Evolutionary conservation across 2,329 filamentous ascomycete species (phyloP), one percentile per base, ranked within the genome.

Genomic region (Bipolaris gigantea): DNA sequence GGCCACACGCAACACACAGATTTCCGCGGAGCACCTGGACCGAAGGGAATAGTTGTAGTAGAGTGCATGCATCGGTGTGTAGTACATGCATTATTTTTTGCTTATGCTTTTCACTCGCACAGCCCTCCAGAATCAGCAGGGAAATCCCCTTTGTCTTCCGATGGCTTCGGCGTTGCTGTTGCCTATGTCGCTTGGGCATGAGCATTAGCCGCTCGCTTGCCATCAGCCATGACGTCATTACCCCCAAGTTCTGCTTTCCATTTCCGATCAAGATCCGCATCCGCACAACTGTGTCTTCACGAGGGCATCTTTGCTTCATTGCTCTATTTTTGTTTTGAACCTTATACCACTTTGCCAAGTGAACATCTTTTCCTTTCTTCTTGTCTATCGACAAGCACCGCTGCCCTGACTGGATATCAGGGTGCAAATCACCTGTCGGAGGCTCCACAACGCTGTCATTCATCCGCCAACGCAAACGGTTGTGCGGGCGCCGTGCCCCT

Each of bases 141-240:
- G n/a, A n/a, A 43, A 18, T 11, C 30, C 13, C 43, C n/a, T 16
- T 19, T 34, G 38, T 33, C 1, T 33, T 35, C 21, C 18, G 23
- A 15, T 40, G 6, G 35, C 48, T 41, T 42, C 50, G 21, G 16
- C 23, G 18, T 41, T 52, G 49, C 47, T 44, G 30, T 40, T 25
- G 45, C 13, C 15, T 53, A 38, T 33, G 45, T 47, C 34, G 35
- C 40, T 41, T 35, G 36, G 10, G 32, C 36, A 49, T 35, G 5
- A 48, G 52, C 30, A 36, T 55, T 55, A 64, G 51, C 50, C 21
- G 9, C 9, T 56, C 59, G 59, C 61, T 61, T 59, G 54, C 4
- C 34, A 41, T 16, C 30, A 35, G 45, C 54, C 33, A 67, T 70
- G 67, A 69, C 67, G 69, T 67, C 63, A 67, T 10, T 30, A 30